phyloP scores from a whole-genome alignment of 495 filamentous ascomycete genomes.

The Saxispiralis lemnorum region DNA sequence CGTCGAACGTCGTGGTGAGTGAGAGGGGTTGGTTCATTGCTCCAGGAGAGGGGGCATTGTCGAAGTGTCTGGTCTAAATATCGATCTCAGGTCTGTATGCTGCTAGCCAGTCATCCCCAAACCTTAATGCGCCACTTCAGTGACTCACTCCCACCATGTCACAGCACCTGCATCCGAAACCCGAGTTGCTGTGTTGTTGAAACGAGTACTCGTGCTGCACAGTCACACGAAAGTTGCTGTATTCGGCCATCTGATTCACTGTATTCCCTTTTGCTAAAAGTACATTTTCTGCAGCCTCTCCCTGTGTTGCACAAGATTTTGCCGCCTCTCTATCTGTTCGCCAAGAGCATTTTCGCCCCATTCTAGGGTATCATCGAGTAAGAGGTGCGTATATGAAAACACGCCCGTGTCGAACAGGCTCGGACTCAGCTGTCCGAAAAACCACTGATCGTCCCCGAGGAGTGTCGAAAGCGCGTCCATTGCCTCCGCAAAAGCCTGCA shows the following conservation, averaged over 20 bases:
- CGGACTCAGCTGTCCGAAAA: slow-evolving; percentile 45
- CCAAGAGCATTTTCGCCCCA: slow-evolving; percentile 30
- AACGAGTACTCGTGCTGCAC: too few relatives aligned
- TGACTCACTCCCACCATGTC: too few relatives aligned
- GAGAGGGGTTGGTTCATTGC: slow-evolving; percentile 18
- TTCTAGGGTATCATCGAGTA: slow-evolving; percentile 42
- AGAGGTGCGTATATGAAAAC: slow-evolving; percentile 77
- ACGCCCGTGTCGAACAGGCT: slow-evolving; percentile 70
- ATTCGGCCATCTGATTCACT: too few relatives aligned
- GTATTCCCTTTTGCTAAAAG: slow-evolving; percentile 8
- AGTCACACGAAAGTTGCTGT: too few relatives aligned
- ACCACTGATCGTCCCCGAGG: slow-evolving; percentile 46
- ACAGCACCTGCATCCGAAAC: too few relatives aligned
- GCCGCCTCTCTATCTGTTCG: slow-evolving; percentile 20
- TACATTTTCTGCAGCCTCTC: slow-evolving; percentile 29
- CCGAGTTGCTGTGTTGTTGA: too few relatives aligned
- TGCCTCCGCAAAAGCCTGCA: slow-evolving; percentile 50
- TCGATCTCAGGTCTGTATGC: too few relatives aligned
- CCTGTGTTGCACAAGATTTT: slow-evolving; percentile 38
- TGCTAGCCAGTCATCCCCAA: too few relatives aligned
- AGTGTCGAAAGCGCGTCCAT: slow-evolving; percentile 57
- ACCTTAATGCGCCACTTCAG: too few relatives aligned
- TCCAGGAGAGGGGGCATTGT: not conserved
- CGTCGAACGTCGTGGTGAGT: slow-evolving; percentile 18
- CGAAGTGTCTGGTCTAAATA: too few relatives aligned